Evolutionary conservation across 345 rosid species (phyloP), one percentile per base, ranked within the genome.

Genomic region (Trapa bicornis): DNA sequence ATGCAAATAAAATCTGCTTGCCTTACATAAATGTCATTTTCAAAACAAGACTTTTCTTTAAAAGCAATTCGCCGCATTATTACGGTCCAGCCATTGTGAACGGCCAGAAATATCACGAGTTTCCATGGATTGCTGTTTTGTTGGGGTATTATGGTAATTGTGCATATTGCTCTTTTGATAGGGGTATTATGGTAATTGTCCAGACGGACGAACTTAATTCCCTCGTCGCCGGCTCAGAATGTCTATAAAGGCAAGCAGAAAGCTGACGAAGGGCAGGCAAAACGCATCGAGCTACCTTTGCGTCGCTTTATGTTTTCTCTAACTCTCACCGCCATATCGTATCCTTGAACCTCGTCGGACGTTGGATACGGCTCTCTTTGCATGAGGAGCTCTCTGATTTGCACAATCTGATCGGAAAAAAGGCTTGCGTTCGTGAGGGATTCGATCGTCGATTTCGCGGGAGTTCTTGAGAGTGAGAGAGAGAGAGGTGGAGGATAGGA

Each of bases 201-300:
- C 29, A 22, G 29, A 22, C 29, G 54, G 29, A 22, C 29, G 29
- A 22, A 22, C 29, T 22, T 22, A n/a, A 54, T 54, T 54, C 12
- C 37, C 11, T 32, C 35, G 2, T 11, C 54, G 54, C 16, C 33
- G 63, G 63, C 1, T 6, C 12, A 32, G 35, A 9, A 6, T 10
- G 63, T 69, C 72, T 69, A 69, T 69, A 69, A 69, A 70, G 63
- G 52, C 68, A 72, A 39, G 22, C 71, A 45, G 16, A 22, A 1
- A 1, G 2, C 5, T 32, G 8, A 2, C 36, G 63, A 22, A 37
- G 36, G 62, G 62, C 12, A 8, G 62, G 37, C 63, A 58, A 29
- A 14, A 1, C 32, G 0, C 1, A 32, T 4, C 36, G 16, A 22
- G 29, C 29, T 22, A 22, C 0, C 29, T 22, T 15, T 29, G 56